These are phyloP conservation scores for Pseudocercospora musae DNA, from an alignment of 2,329 filamentous ascomycete species.

Conservation along the genomic window DNA sequence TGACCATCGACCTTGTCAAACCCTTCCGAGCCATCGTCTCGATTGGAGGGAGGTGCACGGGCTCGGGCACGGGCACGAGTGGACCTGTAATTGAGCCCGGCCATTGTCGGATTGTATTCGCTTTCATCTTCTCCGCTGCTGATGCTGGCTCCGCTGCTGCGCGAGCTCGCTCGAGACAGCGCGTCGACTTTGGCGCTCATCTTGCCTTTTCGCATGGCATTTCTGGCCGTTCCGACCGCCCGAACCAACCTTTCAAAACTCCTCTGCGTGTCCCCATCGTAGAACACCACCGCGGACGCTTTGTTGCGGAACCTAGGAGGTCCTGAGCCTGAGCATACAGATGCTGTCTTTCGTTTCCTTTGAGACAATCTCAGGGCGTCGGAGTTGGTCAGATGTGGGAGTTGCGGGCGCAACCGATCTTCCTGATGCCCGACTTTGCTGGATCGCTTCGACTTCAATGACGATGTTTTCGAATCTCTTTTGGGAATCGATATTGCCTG, in stretches of 20 bases:
- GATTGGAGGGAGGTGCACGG: conserved; percentile 10
- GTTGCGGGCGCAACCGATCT: conserved; percentile 17
- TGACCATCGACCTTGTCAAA: conserved; percentile 70
- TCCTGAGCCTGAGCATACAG: conserved; percentile 41
- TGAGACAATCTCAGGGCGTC: conserved; percentile 31
- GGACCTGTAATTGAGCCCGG: conserved; percentile 37
- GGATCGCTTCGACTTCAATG: conserved; percentile 22
- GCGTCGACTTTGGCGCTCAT: conserved; percentile 70
- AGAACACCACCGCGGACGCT: conserved; percentile 82
- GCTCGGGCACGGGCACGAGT: conserved; percentile 13
- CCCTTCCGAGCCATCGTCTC: conserved; percentile 22
- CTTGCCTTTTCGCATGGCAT: conserved; percentile 81
- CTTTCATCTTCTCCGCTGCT: conserved; percentile 38
- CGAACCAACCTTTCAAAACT: conserved; percentile 80
- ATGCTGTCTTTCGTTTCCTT: conserved; percentile 45
- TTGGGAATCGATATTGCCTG: not conserved
- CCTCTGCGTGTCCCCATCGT: conserved; percentile 81
- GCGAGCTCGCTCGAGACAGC: conserved; percentile 38
- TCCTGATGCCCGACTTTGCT: not conserved
- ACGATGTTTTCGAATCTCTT: conserved; percentile 23
- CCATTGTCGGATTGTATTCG: conserved; percentile 28
- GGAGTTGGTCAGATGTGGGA: conserved; percentile 29
- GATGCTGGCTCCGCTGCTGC: conserved; percentile 32
- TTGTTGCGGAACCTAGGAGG: conserved; percentile 63
- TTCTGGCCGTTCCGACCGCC: conserved; percentile 74